Base-by-base conservation (phyloP, 1,284 basidiomycete species). In the Fomitopsis pinicola region DNA sequence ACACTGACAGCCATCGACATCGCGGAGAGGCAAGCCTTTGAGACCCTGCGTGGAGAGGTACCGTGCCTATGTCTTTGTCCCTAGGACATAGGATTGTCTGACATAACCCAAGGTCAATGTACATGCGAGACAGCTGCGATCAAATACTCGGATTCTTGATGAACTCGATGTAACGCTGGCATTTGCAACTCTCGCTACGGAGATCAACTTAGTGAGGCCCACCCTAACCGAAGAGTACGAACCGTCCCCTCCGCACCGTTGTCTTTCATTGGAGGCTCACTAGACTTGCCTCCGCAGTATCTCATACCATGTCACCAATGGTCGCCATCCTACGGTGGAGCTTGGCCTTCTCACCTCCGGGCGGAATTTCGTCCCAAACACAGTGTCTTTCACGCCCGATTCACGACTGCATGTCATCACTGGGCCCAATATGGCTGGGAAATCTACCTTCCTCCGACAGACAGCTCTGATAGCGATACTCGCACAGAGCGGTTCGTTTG, bases 341-440 rank as follows among this genome's bases (percentile, higher is more conserved):
- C 80, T 94, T 5, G 95, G 95, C 2, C 82, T 99, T 1, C 78
- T 95, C 44, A 82, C 83, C 0, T 80, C 85, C 0, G 88, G 91
- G 19, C 86, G 93, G 42, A 77, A 82, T 8, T 98, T 96, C 73
- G 92, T 86, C 0, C 87, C 94, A 0, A 99, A 98, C 74, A 88
- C 89, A 2, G 81, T 95, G 15, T 65, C 77, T 22, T 81, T 97
- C 72, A 76, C 79, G 3, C 77, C 84, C 0, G 69, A 76, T 6
- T 85, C 87, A 10, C 85, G 85, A 28, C 70, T 98, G 4, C 89
- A 88, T 62, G 72, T 97, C 55, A 91, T 98, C 66, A 98, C 96
- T 1, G 97, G 97, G 0, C 97, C 97, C 0, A 98, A 98, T 71
- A 98, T 98, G 94, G 94, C 93, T 46, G 85, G 94, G 55, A 98